A percentile compares a stretch with the other conserved stretches of the same genome.
phyloP scores from a whole-genome alignment of 257 asterid genomes.

The Gentiana straminea region DNA sequence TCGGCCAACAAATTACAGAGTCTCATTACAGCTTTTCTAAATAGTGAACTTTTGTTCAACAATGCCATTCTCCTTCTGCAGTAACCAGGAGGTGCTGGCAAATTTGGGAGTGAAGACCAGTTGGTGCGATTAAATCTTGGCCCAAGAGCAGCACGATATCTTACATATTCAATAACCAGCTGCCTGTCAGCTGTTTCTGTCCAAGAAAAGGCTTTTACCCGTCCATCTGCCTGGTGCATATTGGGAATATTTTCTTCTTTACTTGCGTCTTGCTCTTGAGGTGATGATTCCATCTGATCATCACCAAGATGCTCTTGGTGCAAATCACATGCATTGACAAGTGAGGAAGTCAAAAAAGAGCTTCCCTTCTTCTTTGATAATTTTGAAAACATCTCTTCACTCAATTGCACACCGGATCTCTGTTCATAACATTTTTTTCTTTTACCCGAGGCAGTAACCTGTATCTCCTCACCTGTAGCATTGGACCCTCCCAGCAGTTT shows the following conservation, averaged over 20 bases:
- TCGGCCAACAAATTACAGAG: slow-evolving; percentile 64
- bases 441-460: slow-evolving; percentile 31
- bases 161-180: slow-evolving; percentile 71
- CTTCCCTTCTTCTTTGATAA: slow-evolving; percentile 26
- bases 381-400: slow-evolving; percentile 24
- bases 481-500: slow-evolving; percentile 35
- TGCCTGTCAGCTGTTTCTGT: slow-evolving; percentile 77
- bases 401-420: slow-evolving; percentile 23
- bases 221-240: slow-evolving; percentile 36
- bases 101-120: slow-evolving; percentile 64
- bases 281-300: slow-evolving; percentile 17
- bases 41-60: slow-evolving; percentile 36
- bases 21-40: slow-evolving; percentile 60
- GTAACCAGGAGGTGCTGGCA: slow-evolving; percentile 73
- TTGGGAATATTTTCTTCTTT: slow-evolving; percentile 32
- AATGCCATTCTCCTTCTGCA: slow-evolving; percentile 84
- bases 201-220: slow-evolving; percentile 62
- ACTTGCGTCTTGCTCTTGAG: slow-evolving; percentile 29
- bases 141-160: slow-evolving; percentile 75
- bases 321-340: slow-evolving; percentile 22
- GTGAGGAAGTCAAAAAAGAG: slow-evolving; percentile 20
- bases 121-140: slow-evolving; percentile 62
- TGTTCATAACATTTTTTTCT: slow-evolving; percentile 35
- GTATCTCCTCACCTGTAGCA: slow-evolving; percentile 23
- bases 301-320: slow-evolving; percentile 18